Evolutionary conservation across 257 asterid species (phyloP), one percentile per base, ranked within the genome.

Genomic region (Primulina huaijiensis): DNA sequence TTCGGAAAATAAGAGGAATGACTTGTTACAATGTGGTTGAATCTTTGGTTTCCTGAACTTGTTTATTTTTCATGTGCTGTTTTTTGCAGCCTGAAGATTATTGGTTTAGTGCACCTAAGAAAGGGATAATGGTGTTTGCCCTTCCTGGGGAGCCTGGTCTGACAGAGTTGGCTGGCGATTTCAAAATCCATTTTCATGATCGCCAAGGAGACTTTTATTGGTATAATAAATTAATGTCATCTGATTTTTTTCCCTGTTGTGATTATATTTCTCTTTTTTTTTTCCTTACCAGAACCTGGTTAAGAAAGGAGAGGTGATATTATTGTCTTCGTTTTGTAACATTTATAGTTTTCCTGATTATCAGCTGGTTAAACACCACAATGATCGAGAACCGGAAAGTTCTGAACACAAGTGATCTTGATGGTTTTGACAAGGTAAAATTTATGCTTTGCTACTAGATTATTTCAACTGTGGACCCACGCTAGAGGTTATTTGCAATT

Each of bases 141-240:
- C 99, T 94, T 80, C 99, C 98, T 57, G 99, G 99, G 71, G 98
- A 91, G 79, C 96, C 98, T 72, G 99, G 99, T 67, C 78, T 94
- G 69, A 84, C 98, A 8, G 90, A 89, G 75, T 78, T 94, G 80
- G 80, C 92, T 71, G 98, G 99, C 61, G 98, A 94, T 81, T 94
- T 94, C 84, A 94, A 89, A 82, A 84, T 94, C 81, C 96, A 92
- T 76, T 94, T 94, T 82, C 95, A 88, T 76, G 99, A 94, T 76
- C 84, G 99, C 46, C 97, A 94, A 77, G 99, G 99, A 71, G 99
- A 91, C 82, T 94, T 94, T 83, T 94, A 94, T 78, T 94, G 99
- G 99, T 94, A 91, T 35, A 6, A 31, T 33, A 57, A 33, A 23
- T 50, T 30, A 37, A 40, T 17, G 46, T 12, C 8, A 59, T 19